These are phyloP conservation scores for Stentor coeruleus DNA, from an alignment of 73 alveolate genomes.

Conservation along the genomic window DNA sequence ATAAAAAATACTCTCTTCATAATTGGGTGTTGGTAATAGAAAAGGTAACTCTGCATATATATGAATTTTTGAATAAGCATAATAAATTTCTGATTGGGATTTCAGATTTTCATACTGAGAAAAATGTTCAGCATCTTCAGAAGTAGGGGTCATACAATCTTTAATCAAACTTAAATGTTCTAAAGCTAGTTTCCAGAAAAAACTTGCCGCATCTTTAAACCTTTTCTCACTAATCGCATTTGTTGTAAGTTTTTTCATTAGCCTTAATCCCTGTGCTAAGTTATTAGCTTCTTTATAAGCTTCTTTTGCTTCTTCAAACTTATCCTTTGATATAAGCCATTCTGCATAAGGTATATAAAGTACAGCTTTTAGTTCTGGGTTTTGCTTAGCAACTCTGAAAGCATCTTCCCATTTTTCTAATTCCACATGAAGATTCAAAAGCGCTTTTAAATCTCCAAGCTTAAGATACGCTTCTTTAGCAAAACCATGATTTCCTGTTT, in stretches of 20 bases:
- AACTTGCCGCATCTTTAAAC: slow-evolving; percentile 90
- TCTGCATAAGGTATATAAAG: slow-evolving; percentile 88
- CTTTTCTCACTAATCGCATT: slow-evolving; percentile 91
- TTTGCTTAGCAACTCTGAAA: slow-evolving; percentile 72
- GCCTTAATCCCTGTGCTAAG: slow-evolving; percentile 75
- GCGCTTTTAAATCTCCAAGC: slow-evolving; percentile 75
- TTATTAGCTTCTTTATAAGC: slow-evolving; percentile 91
- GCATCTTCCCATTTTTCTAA: slow-evolving; percentile 95
- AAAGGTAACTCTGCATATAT: slow-evolving; percentile 84
- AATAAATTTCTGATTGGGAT: slow-evolving; percentile 72
- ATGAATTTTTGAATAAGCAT: slow-evolving; percentile 81
- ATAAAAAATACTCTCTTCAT: slow-evolving; percentile 76
- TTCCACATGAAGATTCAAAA: slow-evolving; percentile 85
- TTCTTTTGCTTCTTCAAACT: slow-evolving; percentile 92
- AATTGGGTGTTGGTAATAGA: slow-evolving; percentile 62
- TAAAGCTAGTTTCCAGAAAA: slow-evolving; percentile 77
- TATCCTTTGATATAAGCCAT: slow-evolving; percentile 77
- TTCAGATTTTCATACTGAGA: slow-evolving; percentile 70
- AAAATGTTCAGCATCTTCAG: slow-evolving; percentile 54
- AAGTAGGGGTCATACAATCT: slow-evolving; percentile 64
- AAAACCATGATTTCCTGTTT: slow-evolving; percentile 78
- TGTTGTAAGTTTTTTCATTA: slow-evolving; percentile 75
- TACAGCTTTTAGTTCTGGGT: slow-evolving; percentile 61
- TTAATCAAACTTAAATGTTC: slow-evolving; percentile 74
- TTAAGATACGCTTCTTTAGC: slow-evolving; percentile 88